Conservation (phyloP, 805 yeast genomes). For the Isabelozyma pseudorhagii region DNA sequence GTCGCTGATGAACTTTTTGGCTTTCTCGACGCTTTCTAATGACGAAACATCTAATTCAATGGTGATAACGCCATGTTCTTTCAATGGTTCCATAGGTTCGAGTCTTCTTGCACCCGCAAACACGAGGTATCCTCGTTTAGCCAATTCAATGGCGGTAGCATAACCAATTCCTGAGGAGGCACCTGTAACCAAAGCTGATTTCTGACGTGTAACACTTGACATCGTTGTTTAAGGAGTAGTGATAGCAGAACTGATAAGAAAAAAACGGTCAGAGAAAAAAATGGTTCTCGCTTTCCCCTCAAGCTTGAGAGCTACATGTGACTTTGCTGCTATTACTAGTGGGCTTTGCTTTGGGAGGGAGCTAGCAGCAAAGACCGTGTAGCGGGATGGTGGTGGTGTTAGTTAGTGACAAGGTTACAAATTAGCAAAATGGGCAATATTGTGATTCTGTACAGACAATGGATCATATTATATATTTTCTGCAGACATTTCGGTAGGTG, state of each 20-base stretch:
- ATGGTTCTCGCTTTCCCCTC: not conserved
- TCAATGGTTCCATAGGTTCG: constrained; percentile 54
- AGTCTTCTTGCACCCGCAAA: constrained; percentile 74
- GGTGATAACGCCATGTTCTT: constrained; percentile 42
- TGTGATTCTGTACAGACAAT: no score
- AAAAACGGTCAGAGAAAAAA: not conserved
- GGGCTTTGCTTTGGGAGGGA: no score
- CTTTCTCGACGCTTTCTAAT: constrained; percentile 41
- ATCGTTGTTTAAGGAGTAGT: not conserved
- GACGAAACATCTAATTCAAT: constrained; percentile 58
- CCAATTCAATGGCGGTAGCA: constrained; percentile 48
- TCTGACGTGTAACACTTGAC: constrained; percentile 15
- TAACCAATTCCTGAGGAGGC: constrained; percentile 57
- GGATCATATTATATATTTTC: no score
- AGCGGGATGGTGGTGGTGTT: no score
- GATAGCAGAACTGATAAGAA: not conserved
- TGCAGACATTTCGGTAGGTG: no score
- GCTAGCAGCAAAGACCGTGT: no score
- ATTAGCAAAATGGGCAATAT: no score
- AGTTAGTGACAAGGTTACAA: no score
- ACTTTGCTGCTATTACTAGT: no score
- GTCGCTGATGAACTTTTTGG: constrained; percentile 39
- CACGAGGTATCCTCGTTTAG: constrained; percentile 52
- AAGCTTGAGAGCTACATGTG: not conserved
- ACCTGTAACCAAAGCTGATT: constrained; percentile 54